Percentiles rank a stretch among this genome's conserved stretches.
phyloP scores from a whole-genome alignment of 208 protist species.

The Lotmaria passim region DNA sequence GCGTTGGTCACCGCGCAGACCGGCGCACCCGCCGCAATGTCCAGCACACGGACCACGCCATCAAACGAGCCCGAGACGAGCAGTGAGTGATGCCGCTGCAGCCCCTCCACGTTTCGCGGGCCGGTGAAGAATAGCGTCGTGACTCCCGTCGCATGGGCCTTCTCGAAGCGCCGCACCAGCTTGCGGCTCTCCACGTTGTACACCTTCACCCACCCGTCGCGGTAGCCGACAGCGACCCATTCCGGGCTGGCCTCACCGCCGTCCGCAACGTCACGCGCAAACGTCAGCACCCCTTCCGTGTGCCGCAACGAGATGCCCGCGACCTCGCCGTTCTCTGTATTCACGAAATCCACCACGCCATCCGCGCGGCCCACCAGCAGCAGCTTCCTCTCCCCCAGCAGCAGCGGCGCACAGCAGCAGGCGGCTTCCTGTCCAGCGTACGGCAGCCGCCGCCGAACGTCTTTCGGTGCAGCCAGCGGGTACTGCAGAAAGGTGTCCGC shows the following conservation, averaged over 20 bases:
- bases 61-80: slow-evolving; percentile 80
- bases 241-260: slow-evolving; percentile 14
- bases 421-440: slow-evolving; percentile 44
- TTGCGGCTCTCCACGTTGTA: slow-evolving; percentile 72
- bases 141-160: slow-evolving; percentile 68
- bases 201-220: slow-evolving; percentile 83
- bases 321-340: slow-evolving; percentile 26
- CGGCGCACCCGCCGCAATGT: slow-evolving; percentile 49
- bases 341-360: slow-evolving; percentile 67
- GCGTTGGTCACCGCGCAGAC: slow-evolving; percentile 49
- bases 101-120: slow-evolving; percentile 20
- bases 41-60: slow-evolving; percentile 57
- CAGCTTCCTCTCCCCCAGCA: slow-evolving; percentile 20
- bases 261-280: slow-evolving; percentile 39
- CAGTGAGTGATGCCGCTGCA: slow-evolving; percentile 55
- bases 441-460: slow-evolving; percentile 34
- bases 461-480: slow-evolving; percentile 39
- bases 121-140: slow-evolving; percentile 69
- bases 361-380: slow-evolving; percentile 65
- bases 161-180: slow-evolving; percentile 73
- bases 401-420: slow-evolving; percentile 33
- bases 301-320: slow-evolving; percentile 49
- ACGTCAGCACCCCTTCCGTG: slow-evolving; percentile 55
- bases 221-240: slow-evolving; percentile 83
- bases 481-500: slow-evolving; percentile 39